Percentiles rank a stretch among this genome's conserved stretches.
Conservation (phyloP, 2,329 filamentous ascomycete genomes). For the Penicillium sp. region DNA sequence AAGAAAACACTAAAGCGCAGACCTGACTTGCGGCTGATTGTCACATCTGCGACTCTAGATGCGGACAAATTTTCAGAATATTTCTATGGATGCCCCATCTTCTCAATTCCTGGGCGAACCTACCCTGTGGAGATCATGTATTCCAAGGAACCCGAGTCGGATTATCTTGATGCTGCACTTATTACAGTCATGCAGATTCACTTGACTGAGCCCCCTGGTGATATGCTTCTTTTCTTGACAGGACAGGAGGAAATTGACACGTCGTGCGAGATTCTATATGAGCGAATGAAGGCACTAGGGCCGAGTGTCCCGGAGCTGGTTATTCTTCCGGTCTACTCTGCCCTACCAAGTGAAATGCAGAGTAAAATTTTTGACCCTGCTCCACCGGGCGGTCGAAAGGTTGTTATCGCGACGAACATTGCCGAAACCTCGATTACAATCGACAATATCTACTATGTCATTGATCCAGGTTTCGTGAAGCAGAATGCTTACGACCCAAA, state of each 20-base stretch:
- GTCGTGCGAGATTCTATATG: slow-evolving; percentile 86
- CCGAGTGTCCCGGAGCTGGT: slow-evolving; percentile 89
- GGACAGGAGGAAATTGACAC: slow-evolving; percentile 98
- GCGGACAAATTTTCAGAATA: slow-evolving; percentile 97
- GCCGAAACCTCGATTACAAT: slow-evolving; percentile 98
- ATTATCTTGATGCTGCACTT: slow-evolving; percentile 93
- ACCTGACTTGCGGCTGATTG: slow-evolving; percentile 89
- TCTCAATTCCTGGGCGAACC: slow-evolving; percentile 92
- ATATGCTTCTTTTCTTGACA: slow-evolving; percentile 95
- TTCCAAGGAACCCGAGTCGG: slow-evolving; percentile 89
- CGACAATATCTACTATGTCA: slow-evolving; percentile 95
- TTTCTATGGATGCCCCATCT: slow-evolving; percentile 94
- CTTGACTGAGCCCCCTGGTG: slow-evolving; percentile 85
- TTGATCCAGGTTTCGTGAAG: slow-evolving; percentile 97
- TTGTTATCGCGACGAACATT: slow-evolving; percentile 98
- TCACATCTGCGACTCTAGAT: slow-evolving; percentile 94
- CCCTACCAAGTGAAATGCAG: slow-evolving; percentile 90
- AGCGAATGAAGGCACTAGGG: slow-evolving; percentile 94
- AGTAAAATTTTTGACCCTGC: slow-evolving; percentile 94
- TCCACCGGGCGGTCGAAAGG: slow-evolving; percentile 82
- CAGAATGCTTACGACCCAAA: slow-evolving; percentile 97
- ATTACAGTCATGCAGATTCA: slow-evolving; percentile 99
- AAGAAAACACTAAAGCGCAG: slow-evolving; percentile 90
- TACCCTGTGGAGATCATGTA: slow-evolving; percentile 97
- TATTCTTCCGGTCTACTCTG: slow-evolving; percentile 95